These are phyloP conservation scores for Phyllosticta citrichinensis DNA, from an alignment of 2,329 filamentous ascomycete species.

Conservation along the genomic window DNA sequence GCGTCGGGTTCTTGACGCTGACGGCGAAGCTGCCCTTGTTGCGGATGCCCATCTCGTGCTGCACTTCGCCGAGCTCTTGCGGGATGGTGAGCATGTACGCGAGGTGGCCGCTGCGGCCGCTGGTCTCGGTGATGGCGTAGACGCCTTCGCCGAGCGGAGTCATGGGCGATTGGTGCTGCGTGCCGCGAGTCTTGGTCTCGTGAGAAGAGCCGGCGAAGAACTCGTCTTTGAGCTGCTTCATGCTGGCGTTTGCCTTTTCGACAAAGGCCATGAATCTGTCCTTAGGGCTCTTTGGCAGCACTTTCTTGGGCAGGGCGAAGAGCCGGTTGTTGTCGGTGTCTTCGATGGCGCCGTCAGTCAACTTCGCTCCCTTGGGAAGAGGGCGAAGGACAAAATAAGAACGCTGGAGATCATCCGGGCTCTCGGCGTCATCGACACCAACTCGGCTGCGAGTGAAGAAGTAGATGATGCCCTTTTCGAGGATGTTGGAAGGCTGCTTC, in stretches of 20 bases:
- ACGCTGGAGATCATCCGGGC: constrained; percentile 62
- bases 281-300: constrained; percentile 55
- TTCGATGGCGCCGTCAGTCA: constrained; percentile 49
- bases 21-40: constrained; percentile 67
- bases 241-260: constrained; percentile 58
- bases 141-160: constrained; percentile 75
- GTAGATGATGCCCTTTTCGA: constrained; percentile 85
- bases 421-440: constrained; percentile 57
- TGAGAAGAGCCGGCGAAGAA: constrained; percentile 62
- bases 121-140: constrained; percentile 66
- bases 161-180: constrained; percentile 57
- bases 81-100: constrained; percentile 73
- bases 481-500: constrained; percentile 49
- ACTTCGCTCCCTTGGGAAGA: constrained; percentile 56
- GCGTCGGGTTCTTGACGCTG: constrained; percentile 70
- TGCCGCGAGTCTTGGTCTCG: constrained; percentile 64
- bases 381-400: constrained; percentile 74
- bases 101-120: constrained; percentile 60
- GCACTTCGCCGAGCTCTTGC: constrained; percentile 56
- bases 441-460: constrained; percentile 81
- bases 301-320: constrained; percentile 75
- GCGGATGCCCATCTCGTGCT: constrained; percentile 62
- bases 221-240: constrained; percentile 60
- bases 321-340: constrained; percentile 57
- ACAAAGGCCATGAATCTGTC: constrained; percentile 77